Percentiles rank a stretch among this genome's conserved stretches.
These are phyloP conservation scores for Theobroma grandiflorum DNA, from an alignment of 441 rosid species.

Conservation along the genomic window DNA sequence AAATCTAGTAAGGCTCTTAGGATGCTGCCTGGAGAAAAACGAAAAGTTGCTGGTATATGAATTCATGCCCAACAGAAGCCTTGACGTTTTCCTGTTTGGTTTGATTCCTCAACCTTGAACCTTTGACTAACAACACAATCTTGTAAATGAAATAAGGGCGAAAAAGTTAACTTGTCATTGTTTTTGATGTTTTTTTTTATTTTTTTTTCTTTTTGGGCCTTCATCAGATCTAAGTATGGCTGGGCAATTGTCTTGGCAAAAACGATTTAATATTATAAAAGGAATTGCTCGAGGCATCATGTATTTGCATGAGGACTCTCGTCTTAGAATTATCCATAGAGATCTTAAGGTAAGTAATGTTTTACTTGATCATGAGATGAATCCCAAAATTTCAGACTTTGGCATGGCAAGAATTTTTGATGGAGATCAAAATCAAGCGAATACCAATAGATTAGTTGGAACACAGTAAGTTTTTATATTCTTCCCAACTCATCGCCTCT, in stretches of 20 bases:
- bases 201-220: neutral
- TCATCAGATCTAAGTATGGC: constrained; percentile 39
- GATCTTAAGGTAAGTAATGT: constrained; percentile 65
- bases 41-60: constrained; percentile 63
- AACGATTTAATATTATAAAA: constrained; percentile 50
- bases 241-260: constrained; percentile 48
- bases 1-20: constrained; percentile 55
- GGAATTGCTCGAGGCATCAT: constrained; percentile 57
- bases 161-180: too few species aligned
- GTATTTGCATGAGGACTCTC: constrained; percentile 59
- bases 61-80: constrained; percentile 55
- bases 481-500: neutral
- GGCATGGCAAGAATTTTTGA: constrained; percentile 60
- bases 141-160: too few species aligned
- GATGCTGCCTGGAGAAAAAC: constrained; percentile 42
- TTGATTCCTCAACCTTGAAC: constrained; percentile 9
- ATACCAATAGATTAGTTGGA: constrained; percentile 49
- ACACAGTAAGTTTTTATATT: constrained; percentile 48
- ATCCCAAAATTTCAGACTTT: constrained; percentile 61
- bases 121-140: too few species aligned
- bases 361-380: constrained; percentile 53
- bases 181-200: too few species aligned
- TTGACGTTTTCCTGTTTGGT: constrained; percentile 59
- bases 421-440: constrained; percentile 48
- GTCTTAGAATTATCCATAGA: constrained; percentile 53